Percentiles rank a stretch among this genome's conserved stretches.
phyloP scores from a whole-genome alignment of 202 grass and related monocot genomes.

The Zizania palustris region DNA sequence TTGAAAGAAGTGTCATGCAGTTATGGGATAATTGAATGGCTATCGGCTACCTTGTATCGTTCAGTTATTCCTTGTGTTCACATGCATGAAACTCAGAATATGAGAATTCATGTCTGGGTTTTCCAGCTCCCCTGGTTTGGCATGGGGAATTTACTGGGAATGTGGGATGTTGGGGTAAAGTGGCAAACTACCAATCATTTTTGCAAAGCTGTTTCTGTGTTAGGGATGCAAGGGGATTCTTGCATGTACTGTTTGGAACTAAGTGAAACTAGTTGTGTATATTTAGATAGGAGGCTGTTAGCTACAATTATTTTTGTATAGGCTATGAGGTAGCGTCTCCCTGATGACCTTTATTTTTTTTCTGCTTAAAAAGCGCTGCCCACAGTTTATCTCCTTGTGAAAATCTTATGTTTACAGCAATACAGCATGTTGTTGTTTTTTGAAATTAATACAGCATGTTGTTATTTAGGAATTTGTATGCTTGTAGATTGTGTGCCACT shows the following conservation, averaged over 20 bases:
- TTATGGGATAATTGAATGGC: neutral
- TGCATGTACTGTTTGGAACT: neutral
- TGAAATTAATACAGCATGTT: no score
- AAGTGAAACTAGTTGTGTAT: neutral
- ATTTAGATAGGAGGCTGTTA: neutral
- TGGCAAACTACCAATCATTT: neutral
- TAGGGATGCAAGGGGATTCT: neutral
- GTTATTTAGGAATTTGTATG: neutral
- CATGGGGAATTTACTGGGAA: neutral
- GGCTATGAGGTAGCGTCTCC: neutral
- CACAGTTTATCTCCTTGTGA: neutral
- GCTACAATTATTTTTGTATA: neutral
- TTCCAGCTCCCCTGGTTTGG: neutral
- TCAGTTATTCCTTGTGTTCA: neutral
- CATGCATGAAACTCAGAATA: neutral
- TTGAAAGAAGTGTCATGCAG: neutral
- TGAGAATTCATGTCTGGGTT: neutral
- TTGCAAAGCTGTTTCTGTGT: no score
- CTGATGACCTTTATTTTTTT: neutral
- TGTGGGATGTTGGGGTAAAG: neutral
- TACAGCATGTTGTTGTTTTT: conserved; percentile 9
- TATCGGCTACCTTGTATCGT: neutral
- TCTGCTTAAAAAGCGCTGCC: neutral
- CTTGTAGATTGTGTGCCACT: neutral
- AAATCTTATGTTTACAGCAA: neutral